These are phyloP conservation scores for Strobilomyces echinocephalus DNA, from an alignment of 768 basidiomycete species.

Conservation along the genomic window DNA sequence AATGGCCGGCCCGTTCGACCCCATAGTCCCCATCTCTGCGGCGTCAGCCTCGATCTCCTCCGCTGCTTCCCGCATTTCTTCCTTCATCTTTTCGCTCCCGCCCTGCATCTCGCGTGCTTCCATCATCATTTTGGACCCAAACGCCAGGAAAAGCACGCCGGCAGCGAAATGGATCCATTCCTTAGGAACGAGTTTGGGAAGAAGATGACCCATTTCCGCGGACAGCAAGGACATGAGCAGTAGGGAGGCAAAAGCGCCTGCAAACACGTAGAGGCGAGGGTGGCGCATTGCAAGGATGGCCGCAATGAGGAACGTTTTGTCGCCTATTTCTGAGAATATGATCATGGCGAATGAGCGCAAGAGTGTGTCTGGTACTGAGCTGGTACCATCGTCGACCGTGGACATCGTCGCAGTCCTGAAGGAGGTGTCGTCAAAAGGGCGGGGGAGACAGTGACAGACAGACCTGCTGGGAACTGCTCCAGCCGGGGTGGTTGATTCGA, in stretches of 20 bases:
- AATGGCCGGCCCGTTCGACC: constrained; percentile 40
- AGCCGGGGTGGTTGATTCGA: not conserved
- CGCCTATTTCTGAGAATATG: constrained; percentile 88
- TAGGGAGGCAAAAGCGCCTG: constrained; percentile 83
- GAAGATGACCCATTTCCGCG: constrained; percentile 87
- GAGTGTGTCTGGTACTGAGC: constrained; percentile 43
- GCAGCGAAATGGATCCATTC: constrained; percentile 69
- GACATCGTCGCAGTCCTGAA: constrained; percentile 16
- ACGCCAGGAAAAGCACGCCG: constrained; percentile 80
- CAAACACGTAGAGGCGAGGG: constrained; percentile 79
- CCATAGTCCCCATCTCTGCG: constrained; percentile 34
- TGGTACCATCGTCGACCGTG: constrained; percentile 10
- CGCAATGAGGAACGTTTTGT: constrained; percentile 89
- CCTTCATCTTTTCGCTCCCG: constrained; percentile 77
- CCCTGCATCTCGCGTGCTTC: constrained; percentile 78
- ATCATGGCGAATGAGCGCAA: constrained; percentile 85
- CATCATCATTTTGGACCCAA: constrained; percentile 84
- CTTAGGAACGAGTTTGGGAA: constrained; percentile 75
- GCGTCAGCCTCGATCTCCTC: constrained; percentile 90
- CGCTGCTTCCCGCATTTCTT: constrained; percentile 95
- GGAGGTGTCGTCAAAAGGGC: not conserved
- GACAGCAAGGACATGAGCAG: constrained; percentile 92
- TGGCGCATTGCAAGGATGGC: constrained; percentile 94
- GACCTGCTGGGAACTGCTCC: constrained; percentile 4
- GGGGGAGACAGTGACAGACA: not conserved